Base-by-base conservation (phyloP, 441 rosid species). In the Populus hybrid region DNA sequence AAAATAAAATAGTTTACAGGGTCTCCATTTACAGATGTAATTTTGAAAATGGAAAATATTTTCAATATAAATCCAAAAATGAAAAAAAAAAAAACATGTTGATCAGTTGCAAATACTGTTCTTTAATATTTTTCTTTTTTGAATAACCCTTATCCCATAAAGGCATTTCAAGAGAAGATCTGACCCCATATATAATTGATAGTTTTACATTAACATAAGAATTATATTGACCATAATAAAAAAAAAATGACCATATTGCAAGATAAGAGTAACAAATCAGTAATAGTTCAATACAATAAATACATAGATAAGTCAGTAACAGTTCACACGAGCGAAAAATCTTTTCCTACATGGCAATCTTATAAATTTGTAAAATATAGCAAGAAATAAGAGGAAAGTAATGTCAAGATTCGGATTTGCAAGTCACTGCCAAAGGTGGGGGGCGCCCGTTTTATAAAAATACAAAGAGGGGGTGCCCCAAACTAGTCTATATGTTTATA, bases 401-500 rank as follows among this genome's bases (percentile, higher is more conserved):
- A 64, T 1, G 31, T 9, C 24, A 40, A 24, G 28, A 11, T 33
- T 40, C 2, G 4, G 35, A 29, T 7, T 9, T 36, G 63, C 9
- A 23, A 2, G n/a, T 23, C 9, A 21, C 23, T 21, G 26, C 14
- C 9, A 9, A 12, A 18, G 23, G 33, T 12, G 23, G 18, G 9
- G 40, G 10, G 74, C 26, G 74, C 69, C 68, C 79, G 40, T 0
- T 59, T 23, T 33, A 76, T 76, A 68, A 68, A 31, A 26, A 56
- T 2, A 26, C 16, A 68, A 70, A 10, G 69, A 18, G n/a, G 14
- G 26, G 24, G 74, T 63, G 74, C 69, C 74, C 79, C 26, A 24
- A 61, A 20, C 28, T 50, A 68, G 8, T 68, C 73, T 72, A 76
- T 66, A 76, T 31, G 61, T 11, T 76, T 68, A 29, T 29, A 64